Evolutionary conservation across 169 alveolate genomes (phyloP).

Genomic region (Plasmodium vivax): DNA sequence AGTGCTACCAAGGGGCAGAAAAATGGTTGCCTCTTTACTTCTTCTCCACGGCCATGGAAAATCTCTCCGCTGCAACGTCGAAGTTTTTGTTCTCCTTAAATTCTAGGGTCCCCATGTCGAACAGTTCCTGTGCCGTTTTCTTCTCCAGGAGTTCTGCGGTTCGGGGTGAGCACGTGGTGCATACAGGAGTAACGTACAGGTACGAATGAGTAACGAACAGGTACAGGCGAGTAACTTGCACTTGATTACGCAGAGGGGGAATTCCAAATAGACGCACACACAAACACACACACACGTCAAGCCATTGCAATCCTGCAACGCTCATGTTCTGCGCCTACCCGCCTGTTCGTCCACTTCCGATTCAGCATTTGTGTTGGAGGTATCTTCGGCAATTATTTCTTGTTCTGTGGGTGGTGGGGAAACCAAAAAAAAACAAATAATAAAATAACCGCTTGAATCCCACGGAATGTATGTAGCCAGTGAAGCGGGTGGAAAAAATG

Average conservation of each 20-base stretch:
- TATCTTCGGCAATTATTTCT: constrained; percentile 44
- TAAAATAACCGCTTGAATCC: neutral
- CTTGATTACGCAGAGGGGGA: neutral
- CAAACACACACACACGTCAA: neutral
- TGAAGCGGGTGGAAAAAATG: neutral
- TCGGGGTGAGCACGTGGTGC: neutral
- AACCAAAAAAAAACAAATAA: neutral
- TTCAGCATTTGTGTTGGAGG: constrained; percentile 46
- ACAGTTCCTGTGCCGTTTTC: constrained; percentile 63
- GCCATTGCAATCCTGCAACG: neutral
- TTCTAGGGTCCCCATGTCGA: constrained; percentile 71
- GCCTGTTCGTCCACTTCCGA: constrained; percentile 66
- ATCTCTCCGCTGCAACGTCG: constrained; percentile 60
- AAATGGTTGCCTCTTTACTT: constrained; percentile 4
- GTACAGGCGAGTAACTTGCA: neutral
- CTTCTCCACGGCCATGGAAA: constrained; percentile 72
- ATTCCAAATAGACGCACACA: neutral
- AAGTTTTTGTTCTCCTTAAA: constrained; percentile 63
- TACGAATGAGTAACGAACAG: neutral
- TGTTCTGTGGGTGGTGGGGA: constrained; percentile 6
- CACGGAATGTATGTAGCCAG: neutral
- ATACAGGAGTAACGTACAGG: neutral
- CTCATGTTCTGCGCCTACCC: neutral
- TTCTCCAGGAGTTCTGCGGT: constrained; percentile 43
- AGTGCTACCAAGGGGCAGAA: neutral